Conservation (phyloP, 768 basidiomycete genomes). For the Naematelia encephala region DNA sequence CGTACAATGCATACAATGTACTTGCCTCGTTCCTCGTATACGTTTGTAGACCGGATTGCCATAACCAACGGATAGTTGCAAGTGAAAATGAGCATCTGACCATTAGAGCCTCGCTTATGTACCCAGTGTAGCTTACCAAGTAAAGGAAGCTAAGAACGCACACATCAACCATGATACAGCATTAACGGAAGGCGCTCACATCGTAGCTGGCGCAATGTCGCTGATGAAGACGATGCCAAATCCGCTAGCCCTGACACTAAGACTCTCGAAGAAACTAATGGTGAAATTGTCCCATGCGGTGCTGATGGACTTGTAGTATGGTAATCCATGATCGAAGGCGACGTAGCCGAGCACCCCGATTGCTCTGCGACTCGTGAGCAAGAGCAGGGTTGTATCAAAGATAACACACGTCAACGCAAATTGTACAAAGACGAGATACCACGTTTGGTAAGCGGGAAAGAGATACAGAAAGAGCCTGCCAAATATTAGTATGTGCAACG, state of each 20-base stretch:
- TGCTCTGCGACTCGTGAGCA: not conserved
- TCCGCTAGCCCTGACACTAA: slow-evolving; percentile 12
- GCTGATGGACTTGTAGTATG: slow-evolving; percentile 7
- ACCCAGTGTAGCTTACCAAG: not conserved
- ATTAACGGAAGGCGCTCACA: slow-evolving; percentile 10
- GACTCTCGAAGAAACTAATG: slow-evolving; percentile 13
- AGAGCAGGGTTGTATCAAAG: not conserved
- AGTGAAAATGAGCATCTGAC: slow-evolving; percentile 11
- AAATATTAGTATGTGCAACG: not conserved
- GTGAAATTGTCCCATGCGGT: slow-evolving; percentile 18
- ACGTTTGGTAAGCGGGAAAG: slow-evolving; percentile 21
- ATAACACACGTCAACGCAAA: not conserved
- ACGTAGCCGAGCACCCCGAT: slow-evolving; percentile 6
- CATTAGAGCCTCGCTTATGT: not conserved
- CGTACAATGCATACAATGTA: not conserved
- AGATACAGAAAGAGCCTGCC: slow-evolving; percentile 22
- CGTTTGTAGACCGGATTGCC: slow-evolving; percentile 21
- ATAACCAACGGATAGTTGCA: slow-evolving; percentile 11
- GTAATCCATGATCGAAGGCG: slow-evolving; percentile 14
- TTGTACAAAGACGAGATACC: slow-evolving; percentile 12
- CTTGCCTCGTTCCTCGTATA: slow-evolving; percentile 25
- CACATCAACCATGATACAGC: too few relatives aligned
- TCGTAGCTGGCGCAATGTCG: slow-evolving; percentile 14
- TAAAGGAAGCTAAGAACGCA: slow-evolving; percentile 2
- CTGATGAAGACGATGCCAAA: slow-evolving; percentile 17